phyloP scores from a whole-genome alignment of 225 moss, liverwort and hornwort species.

The Physcomitrellopsis africana region DNA sequence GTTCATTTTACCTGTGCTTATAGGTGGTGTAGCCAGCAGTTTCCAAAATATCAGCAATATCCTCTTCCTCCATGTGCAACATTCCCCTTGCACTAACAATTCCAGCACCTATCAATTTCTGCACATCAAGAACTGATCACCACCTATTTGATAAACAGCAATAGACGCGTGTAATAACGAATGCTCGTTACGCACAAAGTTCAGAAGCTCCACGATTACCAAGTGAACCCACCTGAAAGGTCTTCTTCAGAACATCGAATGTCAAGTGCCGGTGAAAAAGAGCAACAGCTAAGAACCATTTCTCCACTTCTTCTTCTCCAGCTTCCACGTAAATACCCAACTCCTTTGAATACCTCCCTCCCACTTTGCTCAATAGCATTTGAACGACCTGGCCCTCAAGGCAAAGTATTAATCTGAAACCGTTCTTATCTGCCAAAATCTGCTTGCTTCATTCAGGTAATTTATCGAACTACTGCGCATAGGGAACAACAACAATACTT shows the following conservation, averaged over 20 bases:
- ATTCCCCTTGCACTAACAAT: constrained; percentile 33
- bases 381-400: constrained; percentile 34
- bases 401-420: not conserved
- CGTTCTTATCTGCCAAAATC: not conserved
- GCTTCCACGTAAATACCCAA: constrained; percentile 45
- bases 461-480: not conserved
- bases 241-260: constrained; percentile 43
- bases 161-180: not conserved
- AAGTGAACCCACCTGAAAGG: constrained; percentile 30
- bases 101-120: constrained; percentile 39
- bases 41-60: constrained; percentile 46
- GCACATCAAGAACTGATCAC: constrained; percentile 18
- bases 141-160: not conserved
- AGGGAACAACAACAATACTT: not conserved
- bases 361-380: constrained; percentile 45
- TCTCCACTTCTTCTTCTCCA: constrained; percentile 53
- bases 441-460: too few species aligned
- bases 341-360: constrained; percentile 51
- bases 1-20: constrained; percentile 37
- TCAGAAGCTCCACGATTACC: not conserved
- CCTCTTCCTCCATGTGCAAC: constrained; percentile 46
- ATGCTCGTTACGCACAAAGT: not conserved
- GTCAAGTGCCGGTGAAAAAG: constrained; percentile 52
- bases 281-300: constrained; percentile 52
- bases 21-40: constrained; percentile 47